A percentile compares a stretch with the other conserved stretches of the same genome.
Evolutionary conservation across 2,329 filamentous ascomycete genomes (phyloP).

Genomic region (Neoascochyta sp.): DNA sequence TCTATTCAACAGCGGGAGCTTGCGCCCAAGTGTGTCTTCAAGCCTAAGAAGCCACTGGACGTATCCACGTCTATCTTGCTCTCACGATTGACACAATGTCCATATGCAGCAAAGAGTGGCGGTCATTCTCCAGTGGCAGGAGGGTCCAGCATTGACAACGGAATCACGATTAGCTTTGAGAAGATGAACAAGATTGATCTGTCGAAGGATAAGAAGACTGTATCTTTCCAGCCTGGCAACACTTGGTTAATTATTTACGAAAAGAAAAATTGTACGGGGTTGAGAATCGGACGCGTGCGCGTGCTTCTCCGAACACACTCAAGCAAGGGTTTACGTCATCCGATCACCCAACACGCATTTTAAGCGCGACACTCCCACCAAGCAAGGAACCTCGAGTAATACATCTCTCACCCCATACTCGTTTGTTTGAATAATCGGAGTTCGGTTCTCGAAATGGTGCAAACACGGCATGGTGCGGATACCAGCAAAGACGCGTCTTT

Average conservation of each 20-base stretch:
- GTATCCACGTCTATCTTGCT: constrained; percentile 13
- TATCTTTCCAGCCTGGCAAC: constrained; percentile 31
- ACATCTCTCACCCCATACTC: too few relatives aligned
- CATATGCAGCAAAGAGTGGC: constrained; percentile 45
- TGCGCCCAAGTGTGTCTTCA: constrained; percentile 15
- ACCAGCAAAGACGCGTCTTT: too few relatives aligned
- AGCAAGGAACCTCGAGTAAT: too few relatives aligned
- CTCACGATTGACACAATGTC: constrained; percentile 21
- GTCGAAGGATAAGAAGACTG: constrained; percentile 23
- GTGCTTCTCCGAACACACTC: too few relatives aligned
- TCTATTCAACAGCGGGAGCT: constrained; percentile 13
- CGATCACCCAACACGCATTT: too few relatives aligned
- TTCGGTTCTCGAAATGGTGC: too few relatives aligned
- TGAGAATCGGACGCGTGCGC: too few relatives aligned
- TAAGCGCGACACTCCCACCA: too few relatives aligned
- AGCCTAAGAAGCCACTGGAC: constrained; percentile 9
- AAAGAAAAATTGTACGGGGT: too few relatives aligned
- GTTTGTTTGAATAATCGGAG: too few relatives aligned
- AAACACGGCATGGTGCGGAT: too few relatives aligned
- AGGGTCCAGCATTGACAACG: constrained; percentile 41
- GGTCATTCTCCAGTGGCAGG: constrained; percentile 43
- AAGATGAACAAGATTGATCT: constrained; percentile 27
- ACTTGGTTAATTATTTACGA: constrained; percentile 38
- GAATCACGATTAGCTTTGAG: constrained; percentile 45
- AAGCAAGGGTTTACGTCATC: too few relatives aligned